Percentiles rank a stretch among this genome's conserved stretches.
Evolutionary conservation across 495 filamentous ascomycete species (phyloP).

Genomic region (Delitschia confertaspora): DNA sequence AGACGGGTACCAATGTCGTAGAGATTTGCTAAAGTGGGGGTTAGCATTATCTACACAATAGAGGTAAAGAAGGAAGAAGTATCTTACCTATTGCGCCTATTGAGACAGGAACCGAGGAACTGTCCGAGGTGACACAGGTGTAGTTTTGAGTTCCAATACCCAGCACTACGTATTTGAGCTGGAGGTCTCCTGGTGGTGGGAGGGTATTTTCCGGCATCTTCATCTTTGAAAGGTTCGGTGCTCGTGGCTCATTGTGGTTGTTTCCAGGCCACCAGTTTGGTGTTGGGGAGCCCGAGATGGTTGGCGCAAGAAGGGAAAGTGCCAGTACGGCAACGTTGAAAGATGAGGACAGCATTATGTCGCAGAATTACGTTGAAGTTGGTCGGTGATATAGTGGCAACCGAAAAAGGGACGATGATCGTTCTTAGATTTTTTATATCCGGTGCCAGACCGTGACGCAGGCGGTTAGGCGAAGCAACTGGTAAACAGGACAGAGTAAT

Average conservation of each 20-base stretch:
- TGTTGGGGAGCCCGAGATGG: constrained; percentile 5
- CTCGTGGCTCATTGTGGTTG: neutral
- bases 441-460: too few species aligned
- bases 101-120: constrained; percentile 12
- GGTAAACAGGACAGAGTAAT: neutral
- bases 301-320: constrained; percentile 4
- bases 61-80: neutral
- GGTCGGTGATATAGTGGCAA: neutral
- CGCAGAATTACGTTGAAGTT: neutral
- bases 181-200: constrained; percentile 8
- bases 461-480: neutral
- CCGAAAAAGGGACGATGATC: too few species aligned
- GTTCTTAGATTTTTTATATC: too few species aligned
- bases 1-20: constrained; percentile 23
- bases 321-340: constrained; percentile 11
- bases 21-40: constrained; percentile 11
- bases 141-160: constrained; percentile 30
- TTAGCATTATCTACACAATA: neutral
- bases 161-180: constrained; percentile 26
- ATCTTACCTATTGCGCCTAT: constrained; percentile 23
- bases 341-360: constrained; percentile 19
- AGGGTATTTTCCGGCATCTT: constrained; percentile 15
- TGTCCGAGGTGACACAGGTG: constrained; percentile 19
- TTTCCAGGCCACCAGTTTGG: neutral
- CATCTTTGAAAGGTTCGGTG: neutral